These are phyloP conservation scores for Microthyrium microscopicum DNA, from an alignment of 2,329 filamentous ascomycete genomes.

Conservation along the genomic window DNA sequence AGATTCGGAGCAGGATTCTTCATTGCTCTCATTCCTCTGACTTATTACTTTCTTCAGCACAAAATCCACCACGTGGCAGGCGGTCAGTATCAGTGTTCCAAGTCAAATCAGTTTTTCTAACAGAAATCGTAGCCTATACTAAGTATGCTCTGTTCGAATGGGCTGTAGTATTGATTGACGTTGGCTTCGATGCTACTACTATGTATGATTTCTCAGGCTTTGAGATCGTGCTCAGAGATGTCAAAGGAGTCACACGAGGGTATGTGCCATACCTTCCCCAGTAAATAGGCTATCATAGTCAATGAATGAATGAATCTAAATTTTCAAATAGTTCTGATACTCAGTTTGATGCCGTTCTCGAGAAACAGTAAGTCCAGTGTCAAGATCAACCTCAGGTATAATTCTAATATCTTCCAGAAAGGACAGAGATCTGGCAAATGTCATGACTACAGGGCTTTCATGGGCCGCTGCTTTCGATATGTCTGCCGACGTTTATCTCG, in stretches of 20 bases:
- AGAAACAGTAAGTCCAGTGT: constrained; percentile 52
- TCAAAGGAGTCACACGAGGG: constrained; percentile 87
- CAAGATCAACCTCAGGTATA: neutral
- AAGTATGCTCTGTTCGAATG: constrained; percentile 97
- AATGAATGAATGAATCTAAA: constrained; percentile 15
- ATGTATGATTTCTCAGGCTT: constrained; percentile 80
- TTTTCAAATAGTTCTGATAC: constrained; percentile 15
- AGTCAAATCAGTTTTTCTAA: constrained; percentile 11
- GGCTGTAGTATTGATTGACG: constrained; percentile 85
- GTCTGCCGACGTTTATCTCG: constrained; percentile 77
- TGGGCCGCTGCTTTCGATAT: constrained; percentile 64
- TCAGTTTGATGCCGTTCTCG: constrained; percentile 31
- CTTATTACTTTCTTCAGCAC: constrained; percentile 98
- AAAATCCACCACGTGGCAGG: constrained; percentile 89
- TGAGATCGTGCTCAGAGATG: constrained; percentile 74
- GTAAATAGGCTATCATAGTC: constrained; percentile 43
- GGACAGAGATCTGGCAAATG: constrained; percentile 51
- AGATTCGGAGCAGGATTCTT: constrained; percentile 73
- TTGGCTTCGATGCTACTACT: constrained; percentile 90
- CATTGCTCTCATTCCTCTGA: constrained; percentile 69
- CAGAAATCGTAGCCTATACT: constrained; percentile 60
- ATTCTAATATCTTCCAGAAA: constrained; percentile 38
- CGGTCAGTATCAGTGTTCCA: constrained; percentile 40
- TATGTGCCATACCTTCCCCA: constrained; percentile 94
- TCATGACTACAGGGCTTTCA: constrained; percentile 56